Base-by-base conservation (phyloP, 2,329 filamentous ascomycete species). In the Fusarium sp. region DNA sequence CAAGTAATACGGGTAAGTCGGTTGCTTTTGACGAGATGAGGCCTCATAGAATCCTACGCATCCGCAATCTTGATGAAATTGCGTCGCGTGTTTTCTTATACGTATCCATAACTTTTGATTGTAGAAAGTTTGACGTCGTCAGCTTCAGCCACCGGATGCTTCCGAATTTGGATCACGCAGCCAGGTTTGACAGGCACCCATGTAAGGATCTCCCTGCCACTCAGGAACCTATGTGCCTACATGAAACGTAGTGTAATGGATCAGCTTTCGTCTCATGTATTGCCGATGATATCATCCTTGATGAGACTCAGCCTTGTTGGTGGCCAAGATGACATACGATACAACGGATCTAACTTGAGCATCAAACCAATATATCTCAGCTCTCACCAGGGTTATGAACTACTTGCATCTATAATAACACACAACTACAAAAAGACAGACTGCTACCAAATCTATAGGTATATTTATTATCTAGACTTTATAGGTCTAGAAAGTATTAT, bases 161-260 rank as follows among this genome's bases (percentile, higher is more conserved):
- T 46, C 56, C 65, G 52, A 66, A 49, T 26, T 52, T 46, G 38
- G 22, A 36, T 66, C 51, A 43, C 19, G 47, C 49, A 51, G 62
- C 52, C 67, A 57, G 50, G 36, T 47, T 54, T 51, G 46, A 62
- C 55, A 69, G 52, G 39, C 38, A 63, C 45, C 43, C 43, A 34
- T 57, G 66, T 63, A 40, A 55, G 44, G 56, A 55, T 51, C 46
- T 43, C 55, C 66, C 66, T 69, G 65, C 49, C 34, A 66, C 36
- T 51, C 36, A 31, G 17, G 19, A 42, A 26, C 40, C 28, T 44
- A 53, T 49, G 10, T 40, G n/a, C n/a, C 11, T 54, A 59, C 15
- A 42, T 70, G 66, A 69, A 65, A 69, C 61, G 57, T 62, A 65
- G 39, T 58, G 57, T 24, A 62, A 40, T 57, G 15, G 36, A 40